A percentile compares a stretch with the other conserved stretches of the same genome.
These are phyloP conservation scores for Lachnellula hyalina DNA, from an alignment of 2,329 filamentous ascomycete species.

Conservation along the genomic window DNA sequence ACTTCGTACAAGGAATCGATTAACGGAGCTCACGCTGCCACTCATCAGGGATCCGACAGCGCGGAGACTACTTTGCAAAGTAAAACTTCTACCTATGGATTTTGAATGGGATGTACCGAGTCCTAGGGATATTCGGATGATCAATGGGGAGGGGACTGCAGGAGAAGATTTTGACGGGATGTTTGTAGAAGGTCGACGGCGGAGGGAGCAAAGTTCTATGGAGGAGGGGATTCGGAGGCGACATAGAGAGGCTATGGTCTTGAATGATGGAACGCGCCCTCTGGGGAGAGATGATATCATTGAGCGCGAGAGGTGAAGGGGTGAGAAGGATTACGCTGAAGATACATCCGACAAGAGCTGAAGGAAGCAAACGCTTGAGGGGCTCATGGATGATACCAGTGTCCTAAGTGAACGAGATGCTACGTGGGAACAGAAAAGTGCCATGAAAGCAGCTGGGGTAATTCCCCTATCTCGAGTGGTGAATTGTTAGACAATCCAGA, in stretches of 20 bases:
- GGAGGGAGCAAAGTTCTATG: slow-evolving; percentile 52
- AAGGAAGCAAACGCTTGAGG: not conserved
- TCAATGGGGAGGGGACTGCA: slow-evolving; percentile 48
- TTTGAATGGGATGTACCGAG: slow-evolving; percentile 39
- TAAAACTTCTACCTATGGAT: slow-evolving; percentile 24
- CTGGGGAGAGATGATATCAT: slow-evolving; percentile 74
- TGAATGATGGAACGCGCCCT: slow-evolving; percentile 78
- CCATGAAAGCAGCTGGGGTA: not conserved
- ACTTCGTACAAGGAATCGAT: slow-evolving; percentile 18
- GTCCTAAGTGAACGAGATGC: not conserved
- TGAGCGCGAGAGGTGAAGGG: slow-evolving; percentile 37
- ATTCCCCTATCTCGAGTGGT: not conserved
- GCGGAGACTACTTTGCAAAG: slow-evolving; percentile 23
- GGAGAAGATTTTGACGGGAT: slow-evolving; percentile 27
- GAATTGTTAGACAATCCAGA: not conserved
- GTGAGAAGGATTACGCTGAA: too few relatives aligned
- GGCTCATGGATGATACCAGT: too few relatives aligned
- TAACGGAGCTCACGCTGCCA: slow-evolving; percentile 43
- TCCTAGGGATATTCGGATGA: slow-evolving; percentile 38
- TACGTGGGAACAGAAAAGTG: not conserved
- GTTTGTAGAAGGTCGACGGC: slow-evolving; percentile 33
- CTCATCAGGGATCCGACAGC: slow-evolving; percentile 27
- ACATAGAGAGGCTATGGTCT: slow-evolving; percentile 81
- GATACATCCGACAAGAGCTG: too few relatives aligned
- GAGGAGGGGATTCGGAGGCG: slow-evolving; percentile 70